Base-by-base conservation (phyloP, 352 stramenopile genomes). In the Pythium pyrilobum region DNA sequence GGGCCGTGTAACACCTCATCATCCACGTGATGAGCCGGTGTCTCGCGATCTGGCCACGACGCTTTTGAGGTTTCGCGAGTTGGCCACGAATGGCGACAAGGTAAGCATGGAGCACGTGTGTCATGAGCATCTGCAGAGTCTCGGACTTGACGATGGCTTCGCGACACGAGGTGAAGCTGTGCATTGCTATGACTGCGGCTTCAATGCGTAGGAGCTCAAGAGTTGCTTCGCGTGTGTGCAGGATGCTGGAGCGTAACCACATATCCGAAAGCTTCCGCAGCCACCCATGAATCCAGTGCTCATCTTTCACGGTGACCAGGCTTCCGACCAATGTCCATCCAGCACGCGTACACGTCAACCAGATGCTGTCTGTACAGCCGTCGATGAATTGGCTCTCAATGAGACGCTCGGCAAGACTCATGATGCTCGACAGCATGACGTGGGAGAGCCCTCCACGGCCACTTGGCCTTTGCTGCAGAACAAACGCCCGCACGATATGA, bases 301-400 rank as follows among this genome's bases (percentile, higher is more conserved):
- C 60, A 46, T 85, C 72, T 43, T 85, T 74, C 37, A 92, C 70
- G 0, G 77, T 64, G 3, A 89, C 71, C 11, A 95, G 53, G 53
- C 77, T 89, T 25, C 81, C 69, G 8, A 92, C 56, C n/a, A 95
- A 39, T 5, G 69, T 85, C 85, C 85, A 95, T 15, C 85, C 85
- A 43, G 80, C 85, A 15, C 85, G 82, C 6, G 85, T 95, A 50
- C 82, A 95, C 11, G 85, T 95, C 29, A 95, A 63, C 85, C 85
- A 95, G 28, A 93, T 77, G 48, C 82, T 91, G 55, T 95, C 85
- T 3, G 69, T 64, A 52, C 77, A 91, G 21, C 77, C 71, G 52
- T 83, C 78, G 20, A 82, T 59, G 45, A 90, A 93, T 52, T 95
- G 85, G 39, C 77, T 91, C 38, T 85, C 78, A 10, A 95, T 64